A percentile compares a stretch with the other conserved stretches of the same genome.
These are phyloP conservation scores for Sicyos edulis DNA, from an alignment of 306 rosid genomes.

Conservation along the genomic window DNA sequence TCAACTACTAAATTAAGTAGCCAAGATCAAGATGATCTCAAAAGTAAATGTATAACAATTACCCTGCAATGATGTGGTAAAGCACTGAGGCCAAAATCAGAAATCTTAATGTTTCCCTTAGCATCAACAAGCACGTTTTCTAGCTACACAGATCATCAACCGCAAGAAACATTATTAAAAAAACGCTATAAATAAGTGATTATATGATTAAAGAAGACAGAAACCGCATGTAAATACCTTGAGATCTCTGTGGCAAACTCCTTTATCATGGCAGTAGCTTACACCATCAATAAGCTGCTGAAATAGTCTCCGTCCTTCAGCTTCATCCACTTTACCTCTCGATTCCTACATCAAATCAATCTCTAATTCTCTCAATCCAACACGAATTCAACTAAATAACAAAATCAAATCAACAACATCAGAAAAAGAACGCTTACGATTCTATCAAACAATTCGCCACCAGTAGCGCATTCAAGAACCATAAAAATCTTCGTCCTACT, in stretches of 20 bases:
- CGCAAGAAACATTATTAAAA: background rate
- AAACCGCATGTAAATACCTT: slow-evolving; percentile 41
- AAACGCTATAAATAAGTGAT: background rate
- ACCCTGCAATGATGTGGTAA: slow-evolving; percentile 80
- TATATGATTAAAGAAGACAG: background rate
- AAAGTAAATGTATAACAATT: background rate
- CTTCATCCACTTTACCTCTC: slow-evolving; percentile 56
- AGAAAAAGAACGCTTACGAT: slow-evolving; percentile 45
- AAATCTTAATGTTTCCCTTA: slow-evolving; percentile 69
- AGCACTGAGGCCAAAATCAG: slow-evolving; percentile 98
- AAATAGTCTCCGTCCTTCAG: slow-evolving; percentile 59
- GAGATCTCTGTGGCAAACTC: slow-evolving; percentile 91
- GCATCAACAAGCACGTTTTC: slow-evolving; percentile 87
- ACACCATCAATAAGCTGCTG: slow-evolving; percentile 89
- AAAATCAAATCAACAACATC: background rate
- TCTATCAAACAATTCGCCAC: slow-evolving; percentile 79
- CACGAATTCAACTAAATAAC: background rate
- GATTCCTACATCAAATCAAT: too few species aligned
- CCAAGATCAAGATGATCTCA: background rate
- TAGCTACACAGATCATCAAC: slow-evolving; percentile 38
- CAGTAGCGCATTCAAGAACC: slow-evolving; percentile 77
- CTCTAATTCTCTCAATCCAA: too few species aligned
- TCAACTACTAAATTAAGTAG: slow-evolving; percentile 6
- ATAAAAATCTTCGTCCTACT: slow-evolving; percentile 88
- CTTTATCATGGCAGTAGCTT: slow-evolving; percentile 77